Evolutionary conservation across 768 basidiomycete genomes (phyloP).

Genomic region (Tylopilus vinaceipallidus): DNA sequence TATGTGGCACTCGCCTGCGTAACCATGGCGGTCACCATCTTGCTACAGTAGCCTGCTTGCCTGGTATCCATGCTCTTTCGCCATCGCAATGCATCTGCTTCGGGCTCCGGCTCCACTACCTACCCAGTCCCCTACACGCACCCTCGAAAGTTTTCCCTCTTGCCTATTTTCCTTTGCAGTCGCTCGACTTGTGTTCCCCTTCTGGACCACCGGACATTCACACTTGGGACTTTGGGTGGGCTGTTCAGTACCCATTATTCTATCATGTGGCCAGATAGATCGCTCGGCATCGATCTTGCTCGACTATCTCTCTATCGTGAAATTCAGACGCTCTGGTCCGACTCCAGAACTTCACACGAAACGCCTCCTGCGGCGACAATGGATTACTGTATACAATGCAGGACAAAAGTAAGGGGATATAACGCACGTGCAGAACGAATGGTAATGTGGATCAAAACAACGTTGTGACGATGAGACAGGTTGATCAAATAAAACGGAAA

Average conservation of each 20-base stretch:
- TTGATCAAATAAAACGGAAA: too few species aligned
- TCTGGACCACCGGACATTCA: too few species aligned
- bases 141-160: neutral
- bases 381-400: too few species aligned
- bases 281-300: too few species aligned
- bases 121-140: neutral
- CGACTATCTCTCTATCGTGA: too few species aligned
- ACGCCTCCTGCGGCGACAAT: too few species aligned
- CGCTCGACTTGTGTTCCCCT: neutral
- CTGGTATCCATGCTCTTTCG: neutral
- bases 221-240: neutral
- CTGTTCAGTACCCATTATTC: neutral
- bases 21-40: slow-evolving; percentile 82
- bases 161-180: neutral
- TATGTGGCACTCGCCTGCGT: slow-evolving; percentile 94
- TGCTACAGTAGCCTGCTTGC: slow-evolving; percentile 37
- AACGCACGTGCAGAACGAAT: too few species aligned
- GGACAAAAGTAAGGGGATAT: too few species aligned
- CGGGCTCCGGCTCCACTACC: neutral
- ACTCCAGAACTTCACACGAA: neutral
- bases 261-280: too few species aligned
- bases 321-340: too few species aligned
- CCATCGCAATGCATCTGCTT: neutral
- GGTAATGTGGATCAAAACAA: neutral
- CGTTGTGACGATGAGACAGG: too few species aligned